Base-by-base conservation (phyloP, 352 stramenopile species). In the Pythium folliculosum region DNA sequence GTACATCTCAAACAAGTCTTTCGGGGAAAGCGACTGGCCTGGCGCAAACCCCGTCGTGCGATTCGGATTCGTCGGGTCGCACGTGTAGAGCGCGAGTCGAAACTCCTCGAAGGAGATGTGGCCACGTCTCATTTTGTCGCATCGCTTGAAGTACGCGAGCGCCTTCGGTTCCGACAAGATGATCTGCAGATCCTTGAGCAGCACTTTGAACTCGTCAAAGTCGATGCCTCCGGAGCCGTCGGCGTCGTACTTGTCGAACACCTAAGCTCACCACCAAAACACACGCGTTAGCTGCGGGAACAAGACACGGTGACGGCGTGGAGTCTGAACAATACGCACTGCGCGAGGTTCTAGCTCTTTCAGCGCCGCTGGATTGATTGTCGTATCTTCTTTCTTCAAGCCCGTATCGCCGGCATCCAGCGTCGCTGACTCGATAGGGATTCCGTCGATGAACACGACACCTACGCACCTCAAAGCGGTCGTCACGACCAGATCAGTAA, bases 21-120 rank as follows among this genome's bases (percentile, higher is more conserved):
- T 94, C 0, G 84, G 84, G 2, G 78, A 80, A 13, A 94, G 51
- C n/a, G 81, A 77, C 61, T 92, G 84, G 1, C 83, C 83, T 0
- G 86, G 82, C 0, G 82, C 75, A 53, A 94, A 94, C 40, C 86
- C 86, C 38, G 63, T 78, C 1, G 83, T 91, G 7, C 83, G 81
- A 14, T 70, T 80, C 8, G 84, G 86, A 54, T 94, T 86, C 68
- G 90, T 91, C 14, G 86, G 84, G 71, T 94, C 86, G 64, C 82
- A 93, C 45, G 84, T 85, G 73, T 86, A 94, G 23, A 94, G 63
- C 48, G 86, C 84, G 44, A 94, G 53, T 13, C 84, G 77, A 54
- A 93, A 93, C 63, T 94, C 86, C 8, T 92, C 84, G 60, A 93
- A 94, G 21, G 83, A 90, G 67, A 93, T 93, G 63, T 68, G 71